Percentiles rank a stretch among this genome's conserved stretches.
phyloP scores from a whole-genome alignment of 140 eudicot species.

The Erigeron philadelphicus region DNA sequence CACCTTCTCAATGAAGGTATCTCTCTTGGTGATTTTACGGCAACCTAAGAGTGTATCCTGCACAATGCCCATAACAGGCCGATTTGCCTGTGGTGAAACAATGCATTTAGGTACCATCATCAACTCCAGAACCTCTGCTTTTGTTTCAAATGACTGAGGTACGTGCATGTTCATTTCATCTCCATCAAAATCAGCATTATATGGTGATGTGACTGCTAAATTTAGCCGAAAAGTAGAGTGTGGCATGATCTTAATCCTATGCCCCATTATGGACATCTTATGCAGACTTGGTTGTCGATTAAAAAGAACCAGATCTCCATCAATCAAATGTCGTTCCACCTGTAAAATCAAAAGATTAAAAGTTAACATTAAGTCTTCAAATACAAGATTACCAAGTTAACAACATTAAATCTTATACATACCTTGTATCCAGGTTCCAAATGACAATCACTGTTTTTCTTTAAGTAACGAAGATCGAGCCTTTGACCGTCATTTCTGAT shows the following conservation, averaged over 20 bases:
- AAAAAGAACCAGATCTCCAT: conserved; percentile 92
- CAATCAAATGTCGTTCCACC: conserved; percentile 95
- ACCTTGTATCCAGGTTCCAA: conserved; percentile 93
- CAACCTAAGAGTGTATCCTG: conserved; percentile 95
- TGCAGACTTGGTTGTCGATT: conserved; percentile 99
- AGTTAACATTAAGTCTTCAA: conserved; percentile 1
- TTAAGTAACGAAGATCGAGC: conserved; percentile 95
- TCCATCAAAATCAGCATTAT: conserved; percentile 99
- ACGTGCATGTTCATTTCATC: conserved; percentile 99
- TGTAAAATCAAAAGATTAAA: conserved; percentile 29
- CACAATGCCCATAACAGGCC: conserved; percentile 98
- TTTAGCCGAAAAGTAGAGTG: conserved; percentile 91
- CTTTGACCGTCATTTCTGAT: conserved; percentile 98
- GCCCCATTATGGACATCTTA: conserved; percentile 99
- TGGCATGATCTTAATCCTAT: conserved; percentile 95
- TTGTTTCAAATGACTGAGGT: conserved; percentile 94
- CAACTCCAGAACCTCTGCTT: conserved; percentile 90
- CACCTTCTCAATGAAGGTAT: conserved; percentile 96
- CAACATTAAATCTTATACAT: conserved; percentile 6
- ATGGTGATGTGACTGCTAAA: conserved; percentile 91
- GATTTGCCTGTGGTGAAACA: conserved; percentile 91
- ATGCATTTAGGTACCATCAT: conserved; percentile 99
- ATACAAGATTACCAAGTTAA: too few relatives aligned
- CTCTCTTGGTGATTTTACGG: conserved; percentile 89
- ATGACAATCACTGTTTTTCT: conserved; percentile 94